These are phyloP conservation scores for Tylopilus cervinicoccineus DNA, from an alignment of 768 basidiomycete species.

Conservation along the genomic window DNA sequence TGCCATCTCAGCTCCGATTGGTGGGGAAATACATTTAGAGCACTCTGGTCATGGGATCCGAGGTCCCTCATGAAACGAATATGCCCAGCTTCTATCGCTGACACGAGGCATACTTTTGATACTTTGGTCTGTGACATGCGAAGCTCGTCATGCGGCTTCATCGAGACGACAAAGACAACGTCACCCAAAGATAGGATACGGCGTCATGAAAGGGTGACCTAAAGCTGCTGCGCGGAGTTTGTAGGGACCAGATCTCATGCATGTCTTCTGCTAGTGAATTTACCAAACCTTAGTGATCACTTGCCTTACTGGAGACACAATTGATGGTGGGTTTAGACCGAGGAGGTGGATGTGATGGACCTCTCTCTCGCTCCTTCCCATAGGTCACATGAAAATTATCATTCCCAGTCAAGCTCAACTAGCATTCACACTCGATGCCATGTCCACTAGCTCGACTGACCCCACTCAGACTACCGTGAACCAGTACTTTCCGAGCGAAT, in stretches of 20 bases:
- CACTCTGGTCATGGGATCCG: conserved; percentile 1
- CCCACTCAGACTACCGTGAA: no score
- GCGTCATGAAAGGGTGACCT: conserved; percentile 1
- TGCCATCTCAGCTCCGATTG: conserved; percentile 2
- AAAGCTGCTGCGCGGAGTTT: conserved; percentile 18
- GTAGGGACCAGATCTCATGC: conserved; percentile 10
- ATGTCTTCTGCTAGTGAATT: conserved; percentile 6
- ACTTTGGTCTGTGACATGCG: conserved; percentile 3
- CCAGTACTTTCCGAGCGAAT: background rate
- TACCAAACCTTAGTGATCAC: conserved; percentile 3
- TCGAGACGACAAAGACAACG: conserved; percentile 8
- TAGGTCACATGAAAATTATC: background rate
- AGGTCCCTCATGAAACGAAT: conserved; percentile 3
- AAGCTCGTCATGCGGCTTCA: conserved; percentile 14
- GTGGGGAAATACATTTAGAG: conserved; percentile 6
- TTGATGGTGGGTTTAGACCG: conserved; percentile 20
- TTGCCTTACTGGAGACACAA: conserved; percentile 15
- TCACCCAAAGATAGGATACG: conserved; percentile 9
- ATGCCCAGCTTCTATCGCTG: background rate
- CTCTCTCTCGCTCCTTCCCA: conserved; percentile 8
- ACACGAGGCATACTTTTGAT: conserved; percentile 18
- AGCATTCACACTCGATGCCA: conserved; percentile 5
- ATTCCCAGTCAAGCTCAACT: conserved; percentile 11
- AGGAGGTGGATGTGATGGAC: conserved; percentile 20
- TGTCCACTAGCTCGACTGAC: no score